Evolutionary conservation across 306 rosid genomes (phyloP), one percentile per base, ranked within the genome.

Genomic region (Dryas drummondii): DNA sequence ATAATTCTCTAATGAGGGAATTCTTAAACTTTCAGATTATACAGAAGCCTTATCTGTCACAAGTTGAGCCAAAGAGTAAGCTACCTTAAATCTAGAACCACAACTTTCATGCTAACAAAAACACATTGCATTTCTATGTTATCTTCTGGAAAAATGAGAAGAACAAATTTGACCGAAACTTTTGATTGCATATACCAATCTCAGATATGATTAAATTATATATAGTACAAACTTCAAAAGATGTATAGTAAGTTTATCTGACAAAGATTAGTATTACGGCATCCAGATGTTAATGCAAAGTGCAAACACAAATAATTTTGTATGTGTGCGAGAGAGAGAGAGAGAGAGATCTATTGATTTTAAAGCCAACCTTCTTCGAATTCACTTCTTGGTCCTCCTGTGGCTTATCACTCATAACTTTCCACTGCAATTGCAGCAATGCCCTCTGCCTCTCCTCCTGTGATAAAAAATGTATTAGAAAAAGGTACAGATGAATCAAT

Each of bases 391-490:
- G 93, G 83, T 87, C 92, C 82, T 92, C 96, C 73, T 86, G 92
- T 67, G 89, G 88, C 71, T 90, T 89, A 86, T 92, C 90, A 51
- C 96, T 82, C 98, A 96, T 94, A 82, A 92, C 98, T 85, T 85
- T 90, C 99, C 98, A 96, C 85, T 90, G 97, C 92, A 96, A 76
- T 79, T 96, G 93, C 89, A 96, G 81, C 78, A 96, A 84, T 70
- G 98, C 91, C 83, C 90, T 90, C 86, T 96, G 98, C 85, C 89
- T 87, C 66, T 96, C 97, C 89, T 96, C 99, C 99, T 89, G 84
- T 74, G 74, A 80, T 71, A 76, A 84, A 59, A 13, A 70, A 44
- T 41, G 50, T 60, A 61, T 42, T 71, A 66, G 61, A n/a, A 50
- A 40, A 83, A 70, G 50, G 60, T 59, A 32, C 41, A 4, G 3